A percentile compares a stretch with the other conserved stretches of the same genome.
phyloP scores from a whole-genome alignment of 306 rosid genomes.

The Albizia julibrissin region DNA sequence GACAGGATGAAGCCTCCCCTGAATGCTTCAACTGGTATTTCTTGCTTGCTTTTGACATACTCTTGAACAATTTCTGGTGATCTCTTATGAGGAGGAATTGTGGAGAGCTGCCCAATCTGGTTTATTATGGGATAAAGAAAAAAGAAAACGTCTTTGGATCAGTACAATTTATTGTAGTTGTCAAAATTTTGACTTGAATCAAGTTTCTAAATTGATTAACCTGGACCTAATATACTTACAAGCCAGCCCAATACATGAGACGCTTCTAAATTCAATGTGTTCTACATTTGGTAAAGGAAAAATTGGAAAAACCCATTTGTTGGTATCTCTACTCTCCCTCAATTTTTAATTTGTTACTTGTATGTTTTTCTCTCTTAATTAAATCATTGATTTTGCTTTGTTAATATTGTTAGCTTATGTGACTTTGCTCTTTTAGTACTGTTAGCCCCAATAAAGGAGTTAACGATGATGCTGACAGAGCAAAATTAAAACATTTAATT shows the following conservation, averaged over 20 bases:
- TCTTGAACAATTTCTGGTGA: constrained; percentile 65
- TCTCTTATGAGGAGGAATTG: constrained; percentile 88
- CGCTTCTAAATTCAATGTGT: background rate
- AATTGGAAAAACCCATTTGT: too few relatives aligned
- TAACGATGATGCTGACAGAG: too few relatives aligned
- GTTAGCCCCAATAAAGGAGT: too few relatives aligned
- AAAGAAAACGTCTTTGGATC: constrained; percentile 1
- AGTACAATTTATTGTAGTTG: constrained; percentile 11
- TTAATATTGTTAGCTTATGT: too few relatives aligned
- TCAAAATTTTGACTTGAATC: background rate
- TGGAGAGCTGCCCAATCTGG: constrained; percentile 94
- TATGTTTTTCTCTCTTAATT: too few relatives aligned
- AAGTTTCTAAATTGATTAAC: background rate
- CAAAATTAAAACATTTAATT: too few relatives aligned
- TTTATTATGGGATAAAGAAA: constrained; percentile 13
- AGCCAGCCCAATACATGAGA: background rate
- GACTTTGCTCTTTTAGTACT: too few relatives aligned
- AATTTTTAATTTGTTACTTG: too few relatives aligned
- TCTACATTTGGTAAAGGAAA: background rate
- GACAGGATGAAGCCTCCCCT: constrained; percentile 85
- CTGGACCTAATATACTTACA: background rate
- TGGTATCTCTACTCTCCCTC: too few relatives aligned
- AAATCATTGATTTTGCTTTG: too few relatives aligned
- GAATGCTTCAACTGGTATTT: constrained; percentile 80
- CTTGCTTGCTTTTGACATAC: constrained; percentile 48